Percentiles rank a stretch among this genome's conserved stretches.
These are phyloP conservation scores for Bruguiera gymnorhiza DNA, from an alignment of 345 rosid genomes.

Conservation along the genomic window DNA sequence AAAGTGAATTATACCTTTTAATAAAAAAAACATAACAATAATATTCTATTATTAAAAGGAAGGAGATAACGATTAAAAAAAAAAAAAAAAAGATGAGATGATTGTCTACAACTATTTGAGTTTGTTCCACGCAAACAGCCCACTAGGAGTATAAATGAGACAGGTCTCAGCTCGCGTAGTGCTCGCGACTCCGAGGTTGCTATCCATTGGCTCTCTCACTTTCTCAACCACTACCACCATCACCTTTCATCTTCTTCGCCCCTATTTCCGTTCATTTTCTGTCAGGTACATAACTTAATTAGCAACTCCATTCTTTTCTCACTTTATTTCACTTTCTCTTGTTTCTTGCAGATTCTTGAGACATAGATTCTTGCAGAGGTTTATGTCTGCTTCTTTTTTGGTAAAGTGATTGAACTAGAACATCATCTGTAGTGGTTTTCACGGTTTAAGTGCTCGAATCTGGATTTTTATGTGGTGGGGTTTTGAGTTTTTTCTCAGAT, in stretches of 20 bases:
- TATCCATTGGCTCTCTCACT: neutral
- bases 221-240: neutral
- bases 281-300: neutral
- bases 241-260: neutral
- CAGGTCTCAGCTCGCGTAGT: slow-evolving; percentile 3
- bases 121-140: too few relatives aligned
- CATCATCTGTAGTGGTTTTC: neutral
- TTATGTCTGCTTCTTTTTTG: neutral
- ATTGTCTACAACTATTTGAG: too few relatives aligned
- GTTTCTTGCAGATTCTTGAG: too few relatives aligned
- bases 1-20: too few relatives aligned
- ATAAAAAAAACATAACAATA: too few relatives aligned
- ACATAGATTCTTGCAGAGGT: neutral
- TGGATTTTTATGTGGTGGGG: neutral
- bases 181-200: slow-evolving; percentile 7
- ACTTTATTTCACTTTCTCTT: neutral
- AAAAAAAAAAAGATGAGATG: too few relatives aligned
- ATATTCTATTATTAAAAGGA: too few relatives aligned
- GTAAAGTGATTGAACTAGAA: neutral
- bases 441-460: neutral
- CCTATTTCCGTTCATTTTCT: slow-evolving; percentile 3
- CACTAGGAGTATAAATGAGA: slow-evolving; percentile 16
- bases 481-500: slow-evolving; percentile 1
- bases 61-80: too few relatives aligned
- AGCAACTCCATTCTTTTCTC: neutral